These are phyloP conservation scores for Cerioporus squamosus DNA, from an alignment of 1,284 basidiomycete species.

Conservation along the genomic window DNA sequence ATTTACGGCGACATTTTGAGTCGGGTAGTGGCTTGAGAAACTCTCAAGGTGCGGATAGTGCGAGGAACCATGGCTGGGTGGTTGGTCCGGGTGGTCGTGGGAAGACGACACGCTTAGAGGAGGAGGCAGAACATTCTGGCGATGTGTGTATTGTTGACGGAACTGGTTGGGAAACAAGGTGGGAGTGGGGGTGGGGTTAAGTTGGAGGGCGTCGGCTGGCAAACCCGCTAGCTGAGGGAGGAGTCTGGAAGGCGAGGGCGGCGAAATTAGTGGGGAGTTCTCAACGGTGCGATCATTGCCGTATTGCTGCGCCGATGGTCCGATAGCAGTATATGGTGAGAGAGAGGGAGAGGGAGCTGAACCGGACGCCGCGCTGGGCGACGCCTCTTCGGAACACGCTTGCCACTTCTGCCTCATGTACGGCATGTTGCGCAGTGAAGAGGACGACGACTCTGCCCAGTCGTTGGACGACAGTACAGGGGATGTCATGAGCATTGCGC, in stretches of 20 bases:
- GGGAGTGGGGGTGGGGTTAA: slow-evolving; percentile 37
- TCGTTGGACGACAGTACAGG: slow-evolving; percentile 24
- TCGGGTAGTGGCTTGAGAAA: slow-evolving; percentile 43
- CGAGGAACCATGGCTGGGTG: slow-evolving; percentile 38
- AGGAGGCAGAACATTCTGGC: slow-evolving; percentile 41
- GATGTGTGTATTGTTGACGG: slow-evolving; percentile 31
- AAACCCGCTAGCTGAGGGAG: slow-evolving; percentile 41
- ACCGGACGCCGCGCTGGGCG: slow-evolving; percentile 21
- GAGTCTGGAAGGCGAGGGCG: slow-evolving; percentile 47
- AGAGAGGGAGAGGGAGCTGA: slow-evolving; percentile 20
- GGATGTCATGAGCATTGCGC: slow-evolving; percentile 23
- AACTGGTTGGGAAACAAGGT: slow-evolving; percentile 43
- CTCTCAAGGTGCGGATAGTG: slow-evolving; percentile 40
- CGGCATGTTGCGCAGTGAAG: slow-evolving; percentile 25
- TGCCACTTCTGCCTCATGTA: slow-evolving; percentile 26
- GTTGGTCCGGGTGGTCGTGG: slow-evolving; percentile 35
- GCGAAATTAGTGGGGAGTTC: slow-evolving; percentile 42
- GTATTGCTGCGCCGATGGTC: slow-evolving; percentile 31
- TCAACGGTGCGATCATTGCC: slow-evolving; percentile 30
- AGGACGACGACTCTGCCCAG: slow-evolving; percentile 23
- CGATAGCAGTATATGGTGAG: slow-evolving; percentile 19
- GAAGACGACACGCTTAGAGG: slow-evolving; percentile 40
- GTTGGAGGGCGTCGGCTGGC: slow-evolving; percentile 39
- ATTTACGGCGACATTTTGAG: slow-evolving; percentile 53
- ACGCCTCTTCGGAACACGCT: slow-evolving; percentile 23